A percentile compares a stretch with the other conserved stretches of the same genome.
These are phyloP conservation scores for Boletus tylopilopsis DNA, from an alignment of 768 basidiomycete genomes.

Conservation along the genomic window DNA sequence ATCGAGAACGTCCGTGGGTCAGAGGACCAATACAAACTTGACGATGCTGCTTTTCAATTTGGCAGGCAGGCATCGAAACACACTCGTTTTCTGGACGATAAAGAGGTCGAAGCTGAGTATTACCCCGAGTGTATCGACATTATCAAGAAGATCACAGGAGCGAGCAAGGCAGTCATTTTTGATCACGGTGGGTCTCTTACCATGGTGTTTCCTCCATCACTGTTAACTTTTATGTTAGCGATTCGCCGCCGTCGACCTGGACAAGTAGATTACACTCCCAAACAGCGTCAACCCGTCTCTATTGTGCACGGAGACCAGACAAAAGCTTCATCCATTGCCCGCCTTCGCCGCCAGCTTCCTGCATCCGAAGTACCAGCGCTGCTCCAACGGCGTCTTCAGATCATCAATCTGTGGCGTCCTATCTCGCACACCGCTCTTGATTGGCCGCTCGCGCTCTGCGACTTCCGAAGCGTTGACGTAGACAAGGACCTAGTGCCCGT, in stretches of 20 bases:
- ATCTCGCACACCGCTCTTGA: conserved; percentile 45
- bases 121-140: conserved; percentile 38
- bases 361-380: conserved; percentile 36
- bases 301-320: conserved; percentile 48
- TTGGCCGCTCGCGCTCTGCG: conserved; percentile 47
- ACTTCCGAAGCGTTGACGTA: conserved; percentile 40
- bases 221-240: conserved; percentile 36
- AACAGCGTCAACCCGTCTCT: conserved; percentile 42
- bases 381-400: conserved; percentile 45
- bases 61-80: conserved; percentile 24
- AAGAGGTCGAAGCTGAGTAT: conserved; percentile 37
- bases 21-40: conserved; percentile 31
- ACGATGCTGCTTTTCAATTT: conserved; percentile 36
- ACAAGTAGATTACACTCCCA: conserved; percentile 32
- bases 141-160: conserved; percentile 38
- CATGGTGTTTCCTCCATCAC: too few species aligned
- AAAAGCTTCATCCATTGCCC: conserved; percentile 33
- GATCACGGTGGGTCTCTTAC: conserved; percentile 36
- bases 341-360: conserved; percentile 44
- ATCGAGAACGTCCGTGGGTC: conserved; percentile 36
- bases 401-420: conserved; percentile 55
- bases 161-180: conserved; percentile 38
- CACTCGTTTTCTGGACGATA: conserved; percentile 32
- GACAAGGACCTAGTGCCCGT: conserved; percentile 37
- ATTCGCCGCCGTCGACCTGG: conserved; percentile 41